phyloP scores from a whole-genome alignment of 345 rosid species.

The Kandelia obovata region DNA sequence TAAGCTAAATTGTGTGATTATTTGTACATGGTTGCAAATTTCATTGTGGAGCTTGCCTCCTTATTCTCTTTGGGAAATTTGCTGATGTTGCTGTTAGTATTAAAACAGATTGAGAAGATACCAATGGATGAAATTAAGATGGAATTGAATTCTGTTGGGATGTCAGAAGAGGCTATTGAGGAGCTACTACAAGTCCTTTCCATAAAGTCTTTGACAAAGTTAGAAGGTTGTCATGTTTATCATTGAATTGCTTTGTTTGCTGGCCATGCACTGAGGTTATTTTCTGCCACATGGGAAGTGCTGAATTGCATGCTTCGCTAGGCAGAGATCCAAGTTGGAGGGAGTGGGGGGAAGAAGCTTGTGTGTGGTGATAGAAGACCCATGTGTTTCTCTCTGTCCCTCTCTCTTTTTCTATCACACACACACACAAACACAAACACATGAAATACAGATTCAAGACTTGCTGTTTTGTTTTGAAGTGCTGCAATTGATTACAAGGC shows the following conservation, averaged over 20 bases:
- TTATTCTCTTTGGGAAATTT: not conserved
- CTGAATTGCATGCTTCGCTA: not conserved
- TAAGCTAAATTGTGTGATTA: slow-evolving; percentile 7
- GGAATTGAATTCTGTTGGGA: slow-evolving; percentile 60
- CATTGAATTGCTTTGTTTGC: slow-evolving; percentile 7
- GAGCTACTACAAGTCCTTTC: slow-evolving; percentile 75
- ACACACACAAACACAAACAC: too few species aligned
- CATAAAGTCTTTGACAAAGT: slow-evolving; percentile 61
- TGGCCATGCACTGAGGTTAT: not conserved
- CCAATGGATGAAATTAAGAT: slow-evolving; percentile 69
- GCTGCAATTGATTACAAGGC: not conserved
- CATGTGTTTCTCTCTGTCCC: not conserved
- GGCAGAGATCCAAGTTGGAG: too few species aligned
- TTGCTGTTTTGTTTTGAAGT: not conserved
- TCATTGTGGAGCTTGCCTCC: not conserved
- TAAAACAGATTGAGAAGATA: slow-evolving; percentile 68
- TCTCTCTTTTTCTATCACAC: not conserved
- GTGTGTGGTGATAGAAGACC: not conserved
- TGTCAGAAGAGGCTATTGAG: slow-evolving; percentile 61
- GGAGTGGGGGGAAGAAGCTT: too few species aligned
- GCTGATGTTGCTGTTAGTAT: slow-evolving; percentile 8
- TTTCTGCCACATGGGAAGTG: not conserved
- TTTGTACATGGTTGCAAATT: not conserved
- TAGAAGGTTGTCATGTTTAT: slow-evolving; percentile 58
- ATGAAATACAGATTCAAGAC: not conserved